Conservation (phyloP, 2,329 filamentous ascomycete species). For the Colletotrichum simmondsii region DNA sequence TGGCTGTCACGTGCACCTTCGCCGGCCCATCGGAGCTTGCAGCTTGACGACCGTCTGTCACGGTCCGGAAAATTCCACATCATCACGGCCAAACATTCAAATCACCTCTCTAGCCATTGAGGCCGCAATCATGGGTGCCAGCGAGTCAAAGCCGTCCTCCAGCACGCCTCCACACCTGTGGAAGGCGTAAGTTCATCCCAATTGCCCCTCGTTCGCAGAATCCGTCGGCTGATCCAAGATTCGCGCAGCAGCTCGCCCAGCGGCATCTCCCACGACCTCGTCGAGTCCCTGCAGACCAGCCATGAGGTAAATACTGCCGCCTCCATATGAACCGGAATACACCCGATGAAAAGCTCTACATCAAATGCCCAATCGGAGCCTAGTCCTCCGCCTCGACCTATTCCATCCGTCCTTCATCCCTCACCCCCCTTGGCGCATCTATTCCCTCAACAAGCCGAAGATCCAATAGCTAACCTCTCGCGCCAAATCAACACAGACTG, state of each 20-base stretch:
- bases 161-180: conserved; percentile 56
- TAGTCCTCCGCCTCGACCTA: neutral
- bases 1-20: conserved; percentile 23
- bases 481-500: conserved; percentile 79
- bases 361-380: neutral
- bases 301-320: conserved; percentile 74
- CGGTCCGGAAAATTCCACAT: conserved; percentile 37
- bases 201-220: neutral
- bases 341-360: neutral
- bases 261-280: conserved; percentile 80
- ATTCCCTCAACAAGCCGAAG: neutral
- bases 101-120: conserved; percentile 34
- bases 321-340: neutral
- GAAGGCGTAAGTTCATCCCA: conserved; percentile 61
- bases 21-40: conserved; percentile 34
- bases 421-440: conserved; percentile 9
- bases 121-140: conserved; percentile 64
- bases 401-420: neutral
- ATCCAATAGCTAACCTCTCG: conserved; percentile 1
- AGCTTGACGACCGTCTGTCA: conserved; percentile 31
- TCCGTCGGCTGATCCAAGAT: conserved; percentile 32
- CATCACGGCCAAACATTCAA: conserved; percentile 34
- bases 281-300: conserved; percentile 85
- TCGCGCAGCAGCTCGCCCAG: conserved; percentile 54
- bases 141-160: conserved; percentile 64